A percentile compares a stretch with the other conserved stretches of the same genome.
Conservation (phyloP, 139 green algal genomes). For the Tetradesmus lagerheimii region DNA sequence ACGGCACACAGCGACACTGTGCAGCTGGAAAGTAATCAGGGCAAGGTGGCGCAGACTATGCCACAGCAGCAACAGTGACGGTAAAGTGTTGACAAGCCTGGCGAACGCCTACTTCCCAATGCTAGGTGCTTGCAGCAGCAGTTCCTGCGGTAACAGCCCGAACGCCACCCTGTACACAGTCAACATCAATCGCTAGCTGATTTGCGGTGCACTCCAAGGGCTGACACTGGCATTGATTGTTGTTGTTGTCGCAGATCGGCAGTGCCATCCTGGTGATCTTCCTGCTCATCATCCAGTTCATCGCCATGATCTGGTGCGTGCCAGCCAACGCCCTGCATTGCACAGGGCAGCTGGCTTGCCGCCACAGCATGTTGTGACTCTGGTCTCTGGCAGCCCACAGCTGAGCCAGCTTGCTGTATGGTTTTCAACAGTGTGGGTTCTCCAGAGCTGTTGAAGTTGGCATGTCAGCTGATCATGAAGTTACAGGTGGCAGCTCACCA, state of each 20-base stretch:
- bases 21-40: too few relatives aligned
- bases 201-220: too few relatives aligned
- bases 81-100: not conserved
- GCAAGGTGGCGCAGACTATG: too few relatives aligned
- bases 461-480: not conserved
- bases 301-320: conserved; percentile 43
- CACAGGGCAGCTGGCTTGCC: too few relatives aligned
- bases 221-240: too few relatives aligned
- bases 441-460: not conserved
- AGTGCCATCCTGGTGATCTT: conserved; percentile 36
- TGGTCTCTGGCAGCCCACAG: too few relatives aligned
- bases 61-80: not conserved
- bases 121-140: not conserved
- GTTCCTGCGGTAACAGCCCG: not conserved
- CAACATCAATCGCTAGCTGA: too few relatives aligned
- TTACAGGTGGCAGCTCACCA: not conserved
- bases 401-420: too few relatives aligned
- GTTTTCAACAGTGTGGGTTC: not conserved
- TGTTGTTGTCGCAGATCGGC: conserved; percentile 32
- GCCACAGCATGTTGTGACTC: too few relatives aligned
- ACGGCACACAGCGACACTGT: too few relatives aligned
- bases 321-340: not conserved
- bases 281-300: conserved; percentile 44
- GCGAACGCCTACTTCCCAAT: too few relatives aligned
- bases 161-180: too few relatives aligned